A percentile compares a stretch with the other conserved stretches of the same genome.
phyloP scores from a whole-genome alignment of 2,329 filamentous ascomycete species.

The Ceratocystis smalleyi region DNA sequence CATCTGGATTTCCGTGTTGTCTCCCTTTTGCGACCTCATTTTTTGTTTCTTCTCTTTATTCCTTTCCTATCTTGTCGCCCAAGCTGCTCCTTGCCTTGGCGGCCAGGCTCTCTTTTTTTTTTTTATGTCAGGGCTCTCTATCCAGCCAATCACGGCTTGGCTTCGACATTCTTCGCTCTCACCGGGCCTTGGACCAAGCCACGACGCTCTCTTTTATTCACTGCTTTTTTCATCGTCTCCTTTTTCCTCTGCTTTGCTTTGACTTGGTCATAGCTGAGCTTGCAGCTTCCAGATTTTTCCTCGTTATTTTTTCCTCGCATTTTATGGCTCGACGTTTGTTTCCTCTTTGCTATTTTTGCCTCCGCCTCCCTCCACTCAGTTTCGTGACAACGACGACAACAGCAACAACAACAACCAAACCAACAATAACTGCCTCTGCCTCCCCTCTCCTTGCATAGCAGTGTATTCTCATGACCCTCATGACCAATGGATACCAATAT shows the following conservation, averaged over 20 bases:
- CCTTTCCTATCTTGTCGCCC: neutral
- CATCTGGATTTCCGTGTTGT: too few relatives aligned
- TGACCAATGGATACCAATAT: constrained; percentile 4
- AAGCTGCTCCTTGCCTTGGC: neutral
- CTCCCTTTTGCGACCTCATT: too few relatives aligned
- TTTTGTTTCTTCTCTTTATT: neutral
- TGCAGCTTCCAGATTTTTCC: neutral
- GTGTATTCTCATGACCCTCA: constrained; percentile 9
- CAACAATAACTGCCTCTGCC: neutral
- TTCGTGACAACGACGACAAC: neutral
- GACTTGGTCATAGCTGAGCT: constrained; percentile 5
- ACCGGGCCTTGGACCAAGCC: too few relatives aligned
- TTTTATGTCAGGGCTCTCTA: neutral
- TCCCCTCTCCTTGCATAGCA: constrained; percentile 1
- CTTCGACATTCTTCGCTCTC: too few relatives aligned
- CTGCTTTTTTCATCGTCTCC: neutral
- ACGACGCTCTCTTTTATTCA: neutral
- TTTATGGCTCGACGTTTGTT: constrained; percentile 1
- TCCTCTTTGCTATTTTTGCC: neutral
- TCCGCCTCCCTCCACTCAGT: neutral
- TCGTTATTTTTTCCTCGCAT: constrained; percentile 1
- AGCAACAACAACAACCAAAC: neutral
- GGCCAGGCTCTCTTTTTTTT: neutral
- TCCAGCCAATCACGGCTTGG: neutral
- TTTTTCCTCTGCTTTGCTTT: neutral